A percentile compares a stretch with the other conserved stretches of the same genome.
phyloP scores from a whole-genome alignment of 2,329 filamentous ascomycete species.

The Aspergillus sojae region DNA sequence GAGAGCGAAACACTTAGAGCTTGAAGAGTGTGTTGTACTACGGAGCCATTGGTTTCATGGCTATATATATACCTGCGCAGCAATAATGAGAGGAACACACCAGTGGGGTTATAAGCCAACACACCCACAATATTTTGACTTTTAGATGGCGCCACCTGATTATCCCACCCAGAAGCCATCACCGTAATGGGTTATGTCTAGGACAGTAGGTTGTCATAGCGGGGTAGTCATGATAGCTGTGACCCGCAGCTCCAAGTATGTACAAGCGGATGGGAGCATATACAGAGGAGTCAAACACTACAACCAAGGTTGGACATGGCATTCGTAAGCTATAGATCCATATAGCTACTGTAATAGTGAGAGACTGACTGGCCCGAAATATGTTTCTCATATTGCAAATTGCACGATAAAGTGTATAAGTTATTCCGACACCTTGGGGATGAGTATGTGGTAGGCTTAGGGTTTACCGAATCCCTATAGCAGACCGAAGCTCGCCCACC shows the following conservation, averaged over 20 bases:
- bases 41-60: background rate
- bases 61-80: background rate
- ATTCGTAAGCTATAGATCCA: background rate
- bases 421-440: too few species aligned
- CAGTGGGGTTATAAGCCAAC: background rate
- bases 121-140: accelerated
- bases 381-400: too few species aligned
- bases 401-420: too few species aligned
- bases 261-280: background rate
- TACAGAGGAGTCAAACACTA: background rate
- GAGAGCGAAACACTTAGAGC: accelerated
- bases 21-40: background rate
- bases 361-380: background rate
- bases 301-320: background rate
- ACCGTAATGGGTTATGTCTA: accelerated
- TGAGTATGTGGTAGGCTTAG: too few species aligned
- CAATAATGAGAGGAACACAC: too few species aligned
- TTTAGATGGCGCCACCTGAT: accelerated
- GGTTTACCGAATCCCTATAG: too few species aligned
- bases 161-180: background rate
- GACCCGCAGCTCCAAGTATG: background rate
- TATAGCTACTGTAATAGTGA: background rate
- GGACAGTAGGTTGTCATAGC: background rate
- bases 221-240: background rate
- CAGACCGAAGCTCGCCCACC: too few species aligned